A percentile compares a stretch with the other conserved stretches of the same genome.
phyloP scores from a whole-genome alignment of 2,329 filamentous ascomycete species.

The Raffaelea arxii region DNA sequence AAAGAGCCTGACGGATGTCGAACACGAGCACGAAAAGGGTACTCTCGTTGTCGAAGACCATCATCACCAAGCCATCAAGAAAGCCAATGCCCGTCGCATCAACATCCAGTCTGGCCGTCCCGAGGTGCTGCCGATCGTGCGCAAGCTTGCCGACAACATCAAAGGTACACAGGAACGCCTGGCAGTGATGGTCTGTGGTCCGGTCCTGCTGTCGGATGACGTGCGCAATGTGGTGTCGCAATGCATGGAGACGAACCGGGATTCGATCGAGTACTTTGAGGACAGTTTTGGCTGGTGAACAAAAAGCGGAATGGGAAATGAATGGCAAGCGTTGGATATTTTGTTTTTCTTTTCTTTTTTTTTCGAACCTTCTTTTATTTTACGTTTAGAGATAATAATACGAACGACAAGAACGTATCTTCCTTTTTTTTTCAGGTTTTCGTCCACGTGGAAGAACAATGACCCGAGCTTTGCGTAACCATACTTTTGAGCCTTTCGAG shows the following conservation, averaged over 20 bases:
- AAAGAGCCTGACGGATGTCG: neutral
- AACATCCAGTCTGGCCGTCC: slow-evolving; percentile 9
- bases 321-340: too few relatives aligned
- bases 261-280: slow-evolving; percentile 12
- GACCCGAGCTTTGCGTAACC: too few relatives aligned
- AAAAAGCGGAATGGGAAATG: too few relatives aligned
- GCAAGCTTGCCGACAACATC: slow-evolving; percentile 1
- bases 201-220: slow-evolving; percentile 9
- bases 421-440: too few relatives aligned
- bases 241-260: slow-evolving; percentile 7
- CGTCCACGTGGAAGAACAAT: too few relatives aligned
- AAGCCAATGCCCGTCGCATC: neutral
- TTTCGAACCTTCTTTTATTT: too few relatives aligned
- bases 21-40: neutral
- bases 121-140: slow-evolving; percentile 6
- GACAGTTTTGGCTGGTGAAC: slow-evolving; percentile 15
- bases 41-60: neutral
- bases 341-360: too few relatives aligned
- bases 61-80: neutral
- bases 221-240: slow-evolving; percentile 5
- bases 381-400: too few relatives aligned
- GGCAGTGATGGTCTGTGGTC: slow-evolving; percentile 12
- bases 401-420: too few relatives aligned
- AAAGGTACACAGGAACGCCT: slow-evolving; percentile 5
- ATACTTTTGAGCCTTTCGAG: too few relatives aligned